phyloP scores from a whole-genome alignment of 306 rosid species.

The Acacia melanoxylon region DNA sequence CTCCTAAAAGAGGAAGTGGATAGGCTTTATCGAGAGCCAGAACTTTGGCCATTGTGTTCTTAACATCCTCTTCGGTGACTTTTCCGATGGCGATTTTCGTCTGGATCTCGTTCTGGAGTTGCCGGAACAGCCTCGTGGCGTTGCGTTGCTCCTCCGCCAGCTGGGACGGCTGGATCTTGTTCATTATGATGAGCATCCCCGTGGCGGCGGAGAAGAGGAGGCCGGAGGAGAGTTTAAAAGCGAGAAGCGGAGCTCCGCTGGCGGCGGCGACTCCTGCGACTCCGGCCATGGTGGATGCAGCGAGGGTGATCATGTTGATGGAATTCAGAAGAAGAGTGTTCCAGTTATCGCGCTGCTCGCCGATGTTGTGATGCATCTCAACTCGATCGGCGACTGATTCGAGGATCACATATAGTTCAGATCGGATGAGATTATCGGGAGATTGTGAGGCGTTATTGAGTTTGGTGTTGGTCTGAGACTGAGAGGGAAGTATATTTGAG shows the following conservation, averaged over 20 bases:
- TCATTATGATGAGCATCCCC: slow-evolving; percentile 59
- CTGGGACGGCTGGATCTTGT: slow-evolving; percentile 88
- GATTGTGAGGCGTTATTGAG: neutral
- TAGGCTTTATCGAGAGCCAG: slow-evolving; percentile 75
- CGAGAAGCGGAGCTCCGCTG: slow-evolving; percentile 37
- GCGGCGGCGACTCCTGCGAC: slow-evolving; percentile 36
- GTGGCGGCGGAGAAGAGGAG: slow-evolving; percentile 74
- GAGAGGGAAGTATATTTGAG: slow-evolving; percentile 1
- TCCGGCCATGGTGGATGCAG: slow-evolving; percentile 66
- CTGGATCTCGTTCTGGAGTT: slow-evolving; percentile 52
- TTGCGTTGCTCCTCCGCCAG: slow-evolving; percentile 85
- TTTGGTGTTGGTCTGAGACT: neutral
- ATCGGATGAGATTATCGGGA: neutral
- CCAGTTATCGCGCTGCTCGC: slow-evolving; percentile 75
- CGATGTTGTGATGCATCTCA: slow-evolving; percentile 74
- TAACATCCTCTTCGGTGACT: slow-evolving; percentile 43
- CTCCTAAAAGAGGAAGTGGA: slow-evolving; percentile 83
- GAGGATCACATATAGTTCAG: slow-evolving; percentile 58
- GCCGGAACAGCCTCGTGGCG: slow-evolving; percentile 66
- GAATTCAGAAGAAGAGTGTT: slow-evolving; percentile 71
- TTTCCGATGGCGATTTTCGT: slow-evolving; percentile 40
- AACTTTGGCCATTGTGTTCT: slow-evolving; percentile 47
- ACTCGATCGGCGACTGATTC: slow-evolving; percentile 69
- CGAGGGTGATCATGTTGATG: slow-evolving; percentile 77
- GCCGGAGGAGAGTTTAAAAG: slow-evolving; percentile 57